A percentile compares a stretch with the other conserved stretches of the same genome.
Conservation (phyloP, 805 yeast species). For the Sungouiozyma intestinalis region DNA sequence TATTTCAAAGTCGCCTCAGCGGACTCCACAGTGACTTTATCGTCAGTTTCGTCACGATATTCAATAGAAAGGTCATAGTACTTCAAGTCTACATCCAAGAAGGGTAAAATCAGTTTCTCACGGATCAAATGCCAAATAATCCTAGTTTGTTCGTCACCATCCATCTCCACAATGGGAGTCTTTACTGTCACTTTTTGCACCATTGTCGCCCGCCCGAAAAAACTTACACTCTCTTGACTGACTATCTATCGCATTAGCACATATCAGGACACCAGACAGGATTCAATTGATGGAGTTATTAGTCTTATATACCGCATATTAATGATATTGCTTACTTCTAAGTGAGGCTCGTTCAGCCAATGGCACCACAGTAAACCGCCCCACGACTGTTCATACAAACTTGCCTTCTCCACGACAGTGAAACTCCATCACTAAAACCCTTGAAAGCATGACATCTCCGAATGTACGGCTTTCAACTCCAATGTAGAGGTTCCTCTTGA, state of each 20-base stretch:
- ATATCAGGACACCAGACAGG: too few species aligned
- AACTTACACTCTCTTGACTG: too few species aligned
- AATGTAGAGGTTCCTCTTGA: too few species aligned
- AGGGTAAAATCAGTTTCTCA: slow-evolving; percentile 77
- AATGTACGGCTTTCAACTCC: too few species aligned
- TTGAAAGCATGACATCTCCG: neutral
- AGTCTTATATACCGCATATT: too few species aligned
- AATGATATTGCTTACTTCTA: too few species aligned
- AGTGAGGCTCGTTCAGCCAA: too few species aligned
- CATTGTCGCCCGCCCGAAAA: neutral
- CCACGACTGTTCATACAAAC: neutral
- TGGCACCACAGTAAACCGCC: neutral
- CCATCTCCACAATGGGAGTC: slow-evolving; percentile 92
- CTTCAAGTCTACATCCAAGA: slow-evolving; percentile 75
- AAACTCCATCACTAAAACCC: neutral
- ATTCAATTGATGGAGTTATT: too few species aligned
- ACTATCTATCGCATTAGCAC: too few species aligned
- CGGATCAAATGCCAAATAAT: slow-evolving; percentile 90
- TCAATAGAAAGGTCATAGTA: slow-evolving; percentile 87
- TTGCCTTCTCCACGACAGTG: neutral
- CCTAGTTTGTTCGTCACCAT: slow-evolving; percentile 96
- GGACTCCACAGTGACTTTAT: slow-evolving; percentile 78
- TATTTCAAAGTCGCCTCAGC: slow-evolving; percentile 82
- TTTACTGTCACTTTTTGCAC: slow-evolving; percentile 59
- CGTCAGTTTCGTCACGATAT: slow-evolving; percentile 79